Base-by-base conservation (phyloP, 768 basidiomycete species). In the Rhizopogon rudus region DNA sequence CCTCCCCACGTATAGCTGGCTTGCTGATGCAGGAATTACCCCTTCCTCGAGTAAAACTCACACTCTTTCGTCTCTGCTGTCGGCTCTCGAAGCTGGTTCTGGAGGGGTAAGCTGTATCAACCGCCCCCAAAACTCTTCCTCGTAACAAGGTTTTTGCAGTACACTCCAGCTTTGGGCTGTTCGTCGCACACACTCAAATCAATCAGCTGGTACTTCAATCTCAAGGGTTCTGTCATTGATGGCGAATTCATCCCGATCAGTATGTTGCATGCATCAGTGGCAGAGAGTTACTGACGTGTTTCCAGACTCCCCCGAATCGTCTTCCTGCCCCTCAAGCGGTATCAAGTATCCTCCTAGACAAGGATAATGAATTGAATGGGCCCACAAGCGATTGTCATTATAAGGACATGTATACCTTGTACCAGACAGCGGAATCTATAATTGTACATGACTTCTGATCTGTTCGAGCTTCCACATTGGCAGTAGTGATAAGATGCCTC, bases 1-100 rank as follows among this genome's bases (percentile, higher is more conserved):
- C 8, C 80, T 92, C 25, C 87, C 89, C 0, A 91, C 91, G 2
- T 91, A 83, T 67, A 75, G 79, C 14, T 91, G 81, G 81, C 83
- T 93, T 40, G 71, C 75, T 13, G 71, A 78, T 20, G 84, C 78
- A n/a, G 89, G 89, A 25, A 93, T 93, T 61, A 81, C 79, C 3
- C 92, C 92, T 12, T 79, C 78, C n/a, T 70, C 73, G 3, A 73
- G 68, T 57, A 65, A 70, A 60, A 88, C 87, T 0, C 83, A 83
- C 66, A 81, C 81, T 0, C 75, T 88, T 16, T 71, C 80, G 13
- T 63, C 74, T 9, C 63, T 90, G 44, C 74, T 75, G 10, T 64
- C 75, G 39, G 88, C 86, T 3, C 71, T 91, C 46, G 73, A 79
- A 65, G 53, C 70, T 10, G 82, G 75, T 35, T 80, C 79, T 5